Evolutionary conservation across 257 asterid genomes (phyloP).

Genomic region (Jacaranda copaia): DNA sequence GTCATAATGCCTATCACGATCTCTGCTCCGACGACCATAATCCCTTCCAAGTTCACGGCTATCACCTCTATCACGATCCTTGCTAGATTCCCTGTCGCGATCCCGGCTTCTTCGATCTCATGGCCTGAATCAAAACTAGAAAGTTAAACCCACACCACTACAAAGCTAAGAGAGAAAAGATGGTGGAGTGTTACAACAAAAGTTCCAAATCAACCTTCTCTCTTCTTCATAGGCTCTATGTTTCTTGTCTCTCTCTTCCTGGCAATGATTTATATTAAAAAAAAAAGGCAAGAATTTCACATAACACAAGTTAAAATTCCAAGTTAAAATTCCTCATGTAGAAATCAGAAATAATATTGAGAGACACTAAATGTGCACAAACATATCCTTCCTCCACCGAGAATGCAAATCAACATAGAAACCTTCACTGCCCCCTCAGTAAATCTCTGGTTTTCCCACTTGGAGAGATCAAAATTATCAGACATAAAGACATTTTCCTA

Average conservation of each 20-base stretch:
- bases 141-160: conserved; percentile 20
- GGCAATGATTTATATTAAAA: conserved; percentile 36
- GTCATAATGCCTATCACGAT: conserved; percentile 61
- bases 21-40: conserved; percentile 73
- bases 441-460: conserved; percentile 27
- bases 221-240: conserved; percentile 84
- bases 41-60: conserved; percentile 71
- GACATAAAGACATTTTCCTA: neutral
- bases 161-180: neutral
- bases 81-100: conserved; percentile 73
- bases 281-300: conserved; percentile 17
- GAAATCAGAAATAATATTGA: conserved; percentile 14
- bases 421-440: conserved; percentile 18
- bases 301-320: conserved; percentile 8
- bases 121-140: conserved; percentile 52
- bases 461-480: conserved; percentile 2
- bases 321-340: conserved; percentile 15
- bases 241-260: conserved; percentile 88
- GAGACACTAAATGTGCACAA: neutral
- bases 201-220: conserved; percentile 56
- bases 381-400: conserved; percentile 24
- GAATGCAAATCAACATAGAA: conserved; percentile 34
- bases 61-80: conserved; percentile 71
- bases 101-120: conserved; percentile 75
- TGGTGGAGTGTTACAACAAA: neutral